Conservation (phyloP, 805 yeast species). For the Ogataea haglerorum region DNA sequence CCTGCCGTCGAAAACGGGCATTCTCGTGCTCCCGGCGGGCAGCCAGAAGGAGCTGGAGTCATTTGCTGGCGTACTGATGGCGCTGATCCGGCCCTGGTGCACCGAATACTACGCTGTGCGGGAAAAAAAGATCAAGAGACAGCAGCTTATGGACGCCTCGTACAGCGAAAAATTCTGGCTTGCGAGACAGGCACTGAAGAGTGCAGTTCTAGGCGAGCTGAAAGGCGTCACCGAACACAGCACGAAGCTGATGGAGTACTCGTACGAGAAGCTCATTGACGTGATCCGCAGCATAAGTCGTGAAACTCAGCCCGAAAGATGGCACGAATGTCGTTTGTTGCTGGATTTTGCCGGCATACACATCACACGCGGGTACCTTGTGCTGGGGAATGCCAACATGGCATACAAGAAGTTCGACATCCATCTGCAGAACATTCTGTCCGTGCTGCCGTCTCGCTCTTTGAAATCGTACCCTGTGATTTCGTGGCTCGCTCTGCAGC, state of each 20-base stretch:
- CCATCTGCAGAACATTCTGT: constrained; percentile 54
- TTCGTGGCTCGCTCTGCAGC: constrained; percentile 63
- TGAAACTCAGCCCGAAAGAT: constrained; percentile 24
- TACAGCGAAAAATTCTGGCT: constrained; percentile 37
- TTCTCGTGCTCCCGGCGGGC: constrained; percentile 41
- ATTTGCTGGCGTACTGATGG: constrained; percentile 39
- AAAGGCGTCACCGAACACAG: constrained; percentile 45
- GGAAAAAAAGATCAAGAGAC: constrained; percentile 40
- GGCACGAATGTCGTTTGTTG: constrained; percentile 46
- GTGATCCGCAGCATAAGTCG: constrained; percentile 31
- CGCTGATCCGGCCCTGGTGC: constrained; percentile 38
- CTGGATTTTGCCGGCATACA: constrained; percentile 63
- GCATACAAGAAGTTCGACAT: constrained; percentile 63
- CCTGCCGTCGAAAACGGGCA: constrained; percentile 42
- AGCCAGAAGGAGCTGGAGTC: constrained; percentile 38
- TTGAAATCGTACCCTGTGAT: constrained; percentile 29
- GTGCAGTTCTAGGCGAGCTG: constrained; percentile 48
- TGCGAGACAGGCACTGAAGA: constrained; percentile 49
- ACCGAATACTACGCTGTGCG: constrained; percentile 42
- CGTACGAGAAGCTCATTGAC: constrained; percentile 49
- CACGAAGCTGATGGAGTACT: constrained; percentile 47
- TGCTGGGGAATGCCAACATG: constrained; percentile 52
- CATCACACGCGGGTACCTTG: constrained; percentile 57
- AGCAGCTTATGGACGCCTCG: constrained; percentile 29
- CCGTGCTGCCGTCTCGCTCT: constrained; percentile 32